Conservation (phyloP, 2,329 filamentous ascomycete species). For the Exophiala oligosperma region DNA sequence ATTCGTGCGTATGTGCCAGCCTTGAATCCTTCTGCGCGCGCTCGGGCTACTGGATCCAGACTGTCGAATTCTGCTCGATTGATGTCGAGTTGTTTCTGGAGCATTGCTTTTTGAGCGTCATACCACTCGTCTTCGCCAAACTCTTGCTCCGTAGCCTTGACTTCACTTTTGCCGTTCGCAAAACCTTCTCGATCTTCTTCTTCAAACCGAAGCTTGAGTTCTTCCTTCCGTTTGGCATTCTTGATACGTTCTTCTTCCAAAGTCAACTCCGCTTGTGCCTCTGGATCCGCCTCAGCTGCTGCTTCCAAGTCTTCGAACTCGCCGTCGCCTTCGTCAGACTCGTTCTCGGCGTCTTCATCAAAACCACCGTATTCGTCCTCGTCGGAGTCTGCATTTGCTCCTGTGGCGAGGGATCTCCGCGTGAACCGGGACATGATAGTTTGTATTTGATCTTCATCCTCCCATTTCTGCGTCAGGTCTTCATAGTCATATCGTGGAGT, state of each 20-base stretch:
- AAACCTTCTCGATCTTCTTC: slow-evolving; percentile 98
- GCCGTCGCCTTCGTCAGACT: slow-evolving; percentile 68
- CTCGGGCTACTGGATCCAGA: slow-evolving; percentile 79
- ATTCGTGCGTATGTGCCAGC: slow-evolving; percentile 93
- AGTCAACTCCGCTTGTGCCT: slow-evolving; percentile 39
- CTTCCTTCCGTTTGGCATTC: slow-evolving; percentile 90
- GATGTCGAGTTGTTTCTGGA: slow-evolving; percentile 95
- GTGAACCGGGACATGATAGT: slow-evolving; percentile 74
- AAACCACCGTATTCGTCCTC: slow-evolving; percentile 55
- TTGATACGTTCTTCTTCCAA: slow-evolving; percentile 87
- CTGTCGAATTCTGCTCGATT: slow-evolving; percentile 90
- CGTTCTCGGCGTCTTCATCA: slow-evolving; percentile 52
- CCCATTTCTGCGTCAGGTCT: slow-evolving; percentile 82
- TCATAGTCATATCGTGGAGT: slow-evolving; percentile 80
- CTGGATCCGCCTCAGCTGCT: slow-evolving; percentile 50
- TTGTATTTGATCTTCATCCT: slow-evolving; percentile 73
- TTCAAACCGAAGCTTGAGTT: slow-evolving; percentile 90
- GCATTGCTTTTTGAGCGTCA: slow-evolving; percentile 88
- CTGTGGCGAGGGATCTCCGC: slow-evolving; percentile 61
- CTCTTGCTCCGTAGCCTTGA: slow-evolving; percentile 70
- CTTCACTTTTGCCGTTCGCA: slow-evolving; percentile 77
- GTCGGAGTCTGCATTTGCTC: slow-evolving; percentile 55
- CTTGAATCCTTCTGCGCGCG: slow-evolving; percentile 83
- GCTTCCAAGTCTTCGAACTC: slow-evolving; percentile 85
- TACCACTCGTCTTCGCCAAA: slow-evolving; percentile 99